These are phyloP conservation scores for Pythium rhizo-oryzae DNA, from an alignment of 352 stramenopile species.

Conservation along the genomic window DNA sequence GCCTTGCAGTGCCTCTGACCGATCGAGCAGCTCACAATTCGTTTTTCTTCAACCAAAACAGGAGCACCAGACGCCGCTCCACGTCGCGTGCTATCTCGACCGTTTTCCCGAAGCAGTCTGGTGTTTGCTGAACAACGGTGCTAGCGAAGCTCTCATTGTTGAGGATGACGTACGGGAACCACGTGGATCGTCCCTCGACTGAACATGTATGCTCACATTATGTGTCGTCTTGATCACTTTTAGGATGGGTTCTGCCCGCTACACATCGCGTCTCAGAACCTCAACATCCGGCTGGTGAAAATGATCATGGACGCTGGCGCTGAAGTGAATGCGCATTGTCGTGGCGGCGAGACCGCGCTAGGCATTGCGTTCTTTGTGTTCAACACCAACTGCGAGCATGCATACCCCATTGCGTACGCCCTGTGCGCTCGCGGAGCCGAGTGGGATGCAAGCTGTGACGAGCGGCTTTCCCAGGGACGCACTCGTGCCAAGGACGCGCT, in stretches of 20 bases:
- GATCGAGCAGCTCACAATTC: neutral
- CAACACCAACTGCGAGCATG: slow-evolving; percentile 19
- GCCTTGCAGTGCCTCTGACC: neutral
- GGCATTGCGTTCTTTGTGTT: slow-evolving; percentile 26
- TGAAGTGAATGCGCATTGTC: slow-evolving; percentile 22
- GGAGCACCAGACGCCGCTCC: slow-evolving; percentile 18
- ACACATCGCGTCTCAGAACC: slow-evolving; percentile 24
- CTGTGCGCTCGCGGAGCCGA: slow-evolving; percentile 14
- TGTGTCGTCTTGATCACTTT: neutral
- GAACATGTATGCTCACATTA: neutral
- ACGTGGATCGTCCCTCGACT: neutral
- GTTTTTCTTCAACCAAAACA: neutral
- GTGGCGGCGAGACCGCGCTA: slow-evolving; percentile 15
- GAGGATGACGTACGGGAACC: slow-evolving; percentile 14
- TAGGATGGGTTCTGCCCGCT: slow-evolving; percentile 26
- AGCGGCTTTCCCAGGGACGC: slow-evolving; percentile 8
- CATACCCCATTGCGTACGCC: slow-evolving; percentile 12
- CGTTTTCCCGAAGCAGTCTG: slow-evolving; percentile 11
- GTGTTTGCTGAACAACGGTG: slow-evolving; percentile 15
- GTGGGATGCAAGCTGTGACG: slow-evolving; percentile 26
- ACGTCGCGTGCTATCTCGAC: slow-evolving; percentile 17
- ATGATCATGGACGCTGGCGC: slow-evolving; percentile 18
- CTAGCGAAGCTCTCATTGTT: slow-evolving; percentile 16
- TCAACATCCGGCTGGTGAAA: slow-evolving; percentile 19
- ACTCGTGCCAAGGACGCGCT: slow-evolving; percentile 8